Evolutionary conservation across 2,329 filamentous ascomycete species (phyloP).

Genomic region (Hymenoscyphus linearis): DNA sequence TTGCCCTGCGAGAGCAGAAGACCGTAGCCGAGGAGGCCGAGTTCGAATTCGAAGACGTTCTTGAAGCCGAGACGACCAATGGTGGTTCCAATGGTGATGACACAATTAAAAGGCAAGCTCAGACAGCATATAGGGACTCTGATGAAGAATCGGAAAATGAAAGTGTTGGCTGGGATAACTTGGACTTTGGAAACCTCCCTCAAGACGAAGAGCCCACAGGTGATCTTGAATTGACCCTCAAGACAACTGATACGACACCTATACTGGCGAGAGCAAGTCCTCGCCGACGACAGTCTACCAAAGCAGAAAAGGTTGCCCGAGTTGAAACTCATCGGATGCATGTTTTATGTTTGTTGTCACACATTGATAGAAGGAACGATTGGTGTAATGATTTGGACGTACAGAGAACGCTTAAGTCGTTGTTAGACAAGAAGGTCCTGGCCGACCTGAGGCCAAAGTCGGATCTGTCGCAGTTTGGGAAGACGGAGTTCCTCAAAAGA

Average conservation of each 20-base stretch:
- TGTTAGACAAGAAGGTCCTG: conserved; percentile 62
- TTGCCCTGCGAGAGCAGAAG: conserved; percentile 12
- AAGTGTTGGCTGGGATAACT: conserved; percentile 60
- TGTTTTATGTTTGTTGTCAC: conserved; percentile 73
- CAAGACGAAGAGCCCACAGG: conserved; percentile 26
- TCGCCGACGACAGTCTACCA: conserved; percentile 45
- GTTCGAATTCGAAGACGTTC: conserved; percentile 31
- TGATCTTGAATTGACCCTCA: conserved; percentile 33
- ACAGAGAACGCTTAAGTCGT: conserved; percentile 58
- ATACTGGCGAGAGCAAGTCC: conserved; percentile 15
- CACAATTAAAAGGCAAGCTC: conserved; percentile 20
- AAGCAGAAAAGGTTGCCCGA: conserved; percentile 50
- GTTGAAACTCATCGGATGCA: conserved; percentile 83
- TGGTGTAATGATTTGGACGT: conserved; percentile 80
- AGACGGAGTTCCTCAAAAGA: conserved; percentile 70
- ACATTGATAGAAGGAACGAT: conserved; percentile 70
- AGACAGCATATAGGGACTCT: conserved; percentile 41
- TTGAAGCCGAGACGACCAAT: conserved; percentile 2
- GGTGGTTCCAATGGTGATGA: conserved; percentile 6
- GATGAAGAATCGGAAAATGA: conserved; percentile 50
- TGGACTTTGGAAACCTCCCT: conserved; percentile 37
- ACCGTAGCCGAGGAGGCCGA: conserved; percentile 21
- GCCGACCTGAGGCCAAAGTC: conserved; percentile 63
- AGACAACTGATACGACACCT: conserved; percentile 4
- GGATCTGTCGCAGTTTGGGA: conserved; percentile 66